Base-by-base conservation (phyloP, 129 eudicot species). In the Flaveria bidentis region DNA sequence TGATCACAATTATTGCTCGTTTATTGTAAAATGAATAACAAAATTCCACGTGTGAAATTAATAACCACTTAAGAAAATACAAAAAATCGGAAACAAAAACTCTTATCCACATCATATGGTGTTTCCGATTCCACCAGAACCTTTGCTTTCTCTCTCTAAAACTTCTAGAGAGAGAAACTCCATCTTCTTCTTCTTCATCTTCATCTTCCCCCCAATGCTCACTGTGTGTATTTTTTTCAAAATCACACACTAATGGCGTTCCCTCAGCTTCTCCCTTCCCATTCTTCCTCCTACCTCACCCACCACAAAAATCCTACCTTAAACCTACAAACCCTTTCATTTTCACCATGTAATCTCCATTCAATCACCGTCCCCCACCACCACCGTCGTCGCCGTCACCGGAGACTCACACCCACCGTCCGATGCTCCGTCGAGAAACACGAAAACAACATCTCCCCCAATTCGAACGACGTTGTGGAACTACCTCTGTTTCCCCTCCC, bases 401-500 rank as follows among this genome's bases (percentile, higher is more conserved):
- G 81, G 75, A 83, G 73, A 17, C 76, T 72, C 25, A 81, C 30
- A 26, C 36, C 68, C 30, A 18, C 64, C 78, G 62, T 91, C 77
- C 90, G 87, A 26, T 87, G 92, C 85, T 88, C 90, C 47, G 74
- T 87, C 9, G 86, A 86, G 23, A 82, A 87, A 28, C 84, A 84
- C 69, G 85, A 86, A 68, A 85, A 81, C 80, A 78, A 82, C 28
- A 47, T 51, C 18, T 57, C 86, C 5, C 86, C 89, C 2, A 87
- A 87, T 25, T 80, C 94, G 11, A 77, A 87, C 81, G 97, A 89
- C 78, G 80, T 82, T 73, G 90, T 87, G 3, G 93, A 92, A 79
- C 87, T 92, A 8, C 97, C 97, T 0, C 68, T 92, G 9, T 92
- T 92, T 71, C 97, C 97, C 1, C 91, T 92, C 76, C 98, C 98